A percentile compares a stretch with the other conserved stretches of the same genome.
These are phyloP conservation scores for Cyanophora paradoxa DNA, from an alignment of 78 protist species.

Conservation along the genomic window DNA sequence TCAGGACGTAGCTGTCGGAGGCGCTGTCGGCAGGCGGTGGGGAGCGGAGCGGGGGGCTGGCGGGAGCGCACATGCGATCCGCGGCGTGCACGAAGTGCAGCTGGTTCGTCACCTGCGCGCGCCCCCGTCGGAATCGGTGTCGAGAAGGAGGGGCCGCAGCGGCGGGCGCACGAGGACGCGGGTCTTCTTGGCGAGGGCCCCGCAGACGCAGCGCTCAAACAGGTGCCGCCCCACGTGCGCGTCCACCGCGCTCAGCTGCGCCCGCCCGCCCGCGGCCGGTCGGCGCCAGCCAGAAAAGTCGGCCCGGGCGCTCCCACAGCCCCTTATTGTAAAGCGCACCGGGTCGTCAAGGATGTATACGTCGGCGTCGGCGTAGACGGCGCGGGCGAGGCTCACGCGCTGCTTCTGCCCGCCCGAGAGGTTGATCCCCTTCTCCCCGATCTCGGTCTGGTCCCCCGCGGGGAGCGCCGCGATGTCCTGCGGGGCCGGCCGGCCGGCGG, in stretches of 20 bases:
- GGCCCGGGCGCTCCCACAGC: constrained; percentile 88
- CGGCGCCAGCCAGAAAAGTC: too few species aligned
- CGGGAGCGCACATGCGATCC: too few species aligned
- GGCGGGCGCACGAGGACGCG: constrained; percentile 50
- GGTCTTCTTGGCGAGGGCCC: constrained; percentile 3
- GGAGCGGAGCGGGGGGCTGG: too few species aligned
- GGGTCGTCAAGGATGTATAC: constrained; percentile 71
- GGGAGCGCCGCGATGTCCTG: constrained; percentile 60
- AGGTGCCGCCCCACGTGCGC: constrained; percentile 35
- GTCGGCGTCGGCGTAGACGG: constrained; percentile 63
- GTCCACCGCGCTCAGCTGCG: constrained; percentile 49
- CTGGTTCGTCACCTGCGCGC: too few species aligned
- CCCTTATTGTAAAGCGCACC: constrained; percentile 84
- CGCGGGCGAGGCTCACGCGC: constrained; percentile 84
- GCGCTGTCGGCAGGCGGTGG: too few species aligned
- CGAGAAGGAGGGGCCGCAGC: too few species aligned
- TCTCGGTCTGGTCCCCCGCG: constrained; percentile 40
- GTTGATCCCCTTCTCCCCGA: constrained; percentile 61
- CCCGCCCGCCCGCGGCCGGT: constrained; percentile 96
- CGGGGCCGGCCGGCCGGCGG: constrained; percentile 36
- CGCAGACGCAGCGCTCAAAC: constrained; percentile 42
- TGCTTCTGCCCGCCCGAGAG: constrained; percentile 74
- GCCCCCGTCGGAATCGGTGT: too few species aligned
- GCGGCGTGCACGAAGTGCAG: too few species aligned
- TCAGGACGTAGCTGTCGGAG: constrained; percentile 31